phyloP scores from a whole-genome alignment of 805 yeast species.

The Komagataella ulmi region DNA sequence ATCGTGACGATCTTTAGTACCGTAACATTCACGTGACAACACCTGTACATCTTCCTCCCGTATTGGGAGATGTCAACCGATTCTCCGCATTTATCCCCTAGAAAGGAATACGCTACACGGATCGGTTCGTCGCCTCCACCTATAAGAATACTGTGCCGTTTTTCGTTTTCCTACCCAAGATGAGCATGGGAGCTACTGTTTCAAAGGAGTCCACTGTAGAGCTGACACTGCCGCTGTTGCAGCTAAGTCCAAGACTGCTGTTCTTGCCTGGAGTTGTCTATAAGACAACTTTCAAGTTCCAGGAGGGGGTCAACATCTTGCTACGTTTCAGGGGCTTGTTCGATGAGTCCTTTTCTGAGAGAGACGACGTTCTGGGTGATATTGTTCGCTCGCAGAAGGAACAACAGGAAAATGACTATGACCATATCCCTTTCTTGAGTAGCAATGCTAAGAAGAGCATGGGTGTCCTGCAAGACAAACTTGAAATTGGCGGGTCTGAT shows the following conservation, averaged over 20 bases:
- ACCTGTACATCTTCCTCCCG: not conserved
- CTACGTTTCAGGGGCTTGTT: constrained; percentile 17
- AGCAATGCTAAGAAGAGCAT: not conserved
- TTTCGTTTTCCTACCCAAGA: not conserved
- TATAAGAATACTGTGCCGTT: not conserved
- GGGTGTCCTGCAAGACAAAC: not conserved
- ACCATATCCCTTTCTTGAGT: not conserved
- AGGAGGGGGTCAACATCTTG: constrained; percentile 32
- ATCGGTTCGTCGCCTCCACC: not conserved
- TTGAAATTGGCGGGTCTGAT: not conserved
- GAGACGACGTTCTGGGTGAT: not conserved
- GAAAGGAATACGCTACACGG: not conserved
- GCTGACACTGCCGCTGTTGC: constrained; percentile 10
- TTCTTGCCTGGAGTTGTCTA: constrained; percentile 52
- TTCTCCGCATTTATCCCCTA: not conserved
- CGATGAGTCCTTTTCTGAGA: constrained; percentile 6
- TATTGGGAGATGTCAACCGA: not conserved
- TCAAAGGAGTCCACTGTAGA: not conserved
- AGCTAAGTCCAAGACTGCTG: constrained; percentile 18
- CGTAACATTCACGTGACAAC: not conserved
- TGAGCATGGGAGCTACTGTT: not conserved
- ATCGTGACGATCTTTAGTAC: no score
- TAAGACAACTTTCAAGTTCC: constrained; percentile 35
- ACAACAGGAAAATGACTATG: constrained; percentile 2
- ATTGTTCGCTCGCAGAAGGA: constrained; percentile 2